Conservation (phyloP, 2,329 filamentous ascomycete genomes). For the Orbilia quercus region DNA sequence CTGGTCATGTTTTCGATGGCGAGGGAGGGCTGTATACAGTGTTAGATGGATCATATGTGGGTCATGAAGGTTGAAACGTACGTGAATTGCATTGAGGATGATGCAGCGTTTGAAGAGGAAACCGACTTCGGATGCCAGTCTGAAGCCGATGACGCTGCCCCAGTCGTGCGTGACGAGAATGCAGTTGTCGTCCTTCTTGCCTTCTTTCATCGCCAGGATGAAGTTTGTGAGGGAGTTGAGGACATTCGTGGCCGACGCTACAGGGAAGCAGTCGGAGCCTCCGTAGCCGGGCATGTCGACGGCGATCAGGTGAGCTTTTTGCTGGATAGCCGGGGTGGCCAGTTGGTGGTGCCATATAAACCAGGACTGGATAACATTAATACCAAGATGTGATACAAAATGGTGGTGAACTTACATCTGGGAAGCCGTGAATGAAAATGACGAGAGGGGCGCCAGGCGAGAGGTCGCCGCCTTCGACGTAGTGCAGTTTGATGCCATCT, state of each 20-base stretch:
- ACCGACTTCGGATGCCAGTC: conserved; percentile 45
- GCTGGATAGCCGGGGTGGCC: conserved; percentile 37
- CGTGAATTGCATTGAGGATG: conserved; percentile 43
- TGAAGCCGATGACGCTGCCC: conserved; percentile 47
- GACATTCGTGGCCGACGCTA: conserved; percentile 27
- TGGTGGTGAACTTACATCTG: conserved; percentile 29
- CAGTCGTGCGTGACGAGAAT: conserved; percentile 54
- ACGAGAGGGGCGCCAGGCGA: conserved; percentile 36
- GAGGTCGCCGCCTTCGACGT: conserved; percentile 50
- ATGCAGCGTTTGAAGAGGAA: conserved; percentile 51
- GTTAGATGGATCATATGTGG: too few relatives aligned
- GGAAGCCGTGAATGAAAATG: conserved; percentile 50
- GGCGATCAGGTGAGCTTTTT: conserved; percentile 49
- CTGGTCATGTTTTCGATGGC: conserved; percentile 35
- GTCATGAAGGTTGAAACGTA: conserved; percentile 10
- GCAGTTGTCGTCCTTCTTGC: conserved; percentile 38
- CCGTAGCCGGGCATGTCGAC: conserved; percentile 52
- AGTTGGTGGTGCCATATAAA: conserved; percentile 55
- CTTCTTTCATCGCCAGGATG: conserved; percentile 45
- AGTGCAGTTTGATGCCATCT: conserved; percentile 49
- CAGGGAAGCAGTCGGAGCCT: conserved; percentile 37
- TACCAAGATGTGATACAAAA: too few relatives aligned
- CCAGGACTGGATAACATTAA: conserved; percentile 38
- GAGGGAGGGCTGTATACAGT: conserved; percentile 23
- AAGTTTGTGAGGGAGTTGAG: conserved; percentile 39